Evolutionary conservation across 2,329 filamentous ascomycete genomes (phyloP).

Genomic region (Penicillium sp.): DNA sequence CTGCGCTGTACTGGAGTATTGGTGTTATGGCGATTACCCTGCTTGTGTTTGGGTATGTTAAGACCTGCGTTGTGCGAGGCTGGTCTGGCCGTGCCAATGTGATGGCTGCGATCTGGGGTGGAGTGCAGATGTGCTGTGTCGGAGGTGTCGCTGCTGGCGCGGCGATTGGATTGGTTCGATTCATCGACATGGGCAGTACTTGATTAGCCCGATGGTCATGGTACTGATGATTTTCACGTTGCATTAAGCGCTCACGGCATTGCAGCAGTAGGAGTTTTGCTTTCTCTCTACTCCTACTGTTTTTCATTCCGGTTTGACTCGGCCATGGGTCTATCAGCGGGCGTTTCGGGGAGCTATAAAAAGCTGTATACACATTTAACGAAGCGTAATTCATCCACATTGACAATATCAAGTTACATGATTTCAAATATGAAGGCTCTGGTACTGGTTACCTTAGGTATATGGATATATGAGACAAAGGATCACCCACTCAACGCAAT

Average conservation of each 20-base stretch:
- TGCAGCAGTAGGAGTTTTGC: background rate
- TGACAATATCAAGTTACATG: background rate
- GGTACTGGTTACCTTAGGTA: background rate
- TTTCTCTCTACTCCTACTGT: background rate
- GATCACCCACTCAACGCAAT: constrained; percentile 55
- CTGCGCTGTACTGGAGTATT: constrained; percentile 50
- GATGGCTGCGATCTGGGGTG: constrained; percentile 56
- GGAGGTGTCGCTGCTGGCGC: constrained; percentile 65
- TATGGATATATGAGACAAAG: background rate
- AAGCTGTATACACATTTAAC: background rate
- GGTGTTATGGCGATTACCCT: constrained; percentile 42
- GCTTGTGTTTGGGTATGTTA: constrained; percentile 42
- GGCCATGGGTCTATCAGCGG: background rate
- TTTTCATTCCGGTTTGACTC: background rate
- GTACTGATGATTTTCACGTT: background rate
- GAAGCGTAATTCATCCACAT: background rate
- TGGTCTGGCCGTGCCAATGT: constrained; percentile 47
- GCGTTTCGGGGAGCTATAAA: background rate
- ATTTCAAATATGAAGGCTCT: background rate
- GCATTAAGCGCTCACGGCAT: constrained; percentile 2
- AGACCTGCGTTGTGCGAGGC: constrained; percentile 46
- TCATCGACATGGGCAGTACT: constrained; percentile 44
- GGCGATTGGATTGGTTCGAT: constrained; percentile 60
- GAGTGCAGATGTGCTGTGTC: constrained; percentile 62
- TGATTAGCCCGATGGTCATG: background rate